phyloP scores from a whole-genome alignment of 441 rosid genomes.

The Eutrema salsugineum region DNA sequence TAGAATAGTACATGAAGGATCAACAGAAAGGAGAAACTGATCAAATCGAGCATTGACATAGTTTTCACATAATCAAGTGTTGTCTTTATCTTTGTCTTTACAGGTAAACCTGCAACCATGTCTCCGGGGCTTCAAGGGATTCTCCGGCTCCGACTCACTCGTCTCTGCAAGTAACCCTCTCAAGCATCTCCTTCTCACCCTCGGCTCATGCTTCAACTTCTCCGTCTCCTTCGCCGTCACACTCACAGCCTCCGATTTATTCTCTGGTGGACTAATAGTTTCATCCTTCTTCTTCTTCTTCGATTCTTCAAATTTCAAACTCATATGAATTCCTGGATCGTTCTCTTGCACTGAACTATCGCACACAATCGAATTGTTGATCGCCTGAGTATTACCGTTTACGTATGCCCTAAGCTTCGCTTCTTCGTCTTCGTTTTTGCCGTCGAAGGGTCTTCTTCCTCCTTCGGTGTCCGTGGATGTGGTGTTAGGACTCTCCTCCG shows the following conservation, averaged over 20 bases:
- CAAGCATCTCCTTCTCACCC: conserved; percentile 66
- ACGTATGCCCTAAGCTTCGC: conserved; percentile 40
- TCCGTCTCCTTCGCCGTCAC: conserved; percentile 40
- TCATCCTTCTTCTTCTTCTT: not conserved
- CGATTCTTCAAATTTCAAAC: conserved; percentile 29
- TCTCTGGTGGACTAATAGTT: not conserved
- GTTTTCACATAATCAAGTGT: not conserved
- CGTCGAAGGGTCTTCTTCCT: conserved; percentile 20
- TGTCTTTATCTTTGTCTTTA: conserved; percentile 44
- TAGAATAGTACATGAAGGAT: not conserved
- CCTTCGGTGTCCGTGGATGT: conserved; percentile 61
- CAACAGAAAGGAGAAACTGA: not conserved
- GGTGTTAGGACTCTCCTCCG: conserved; percentile 54
- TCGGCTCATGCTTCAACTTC: conserved; percentile 50
- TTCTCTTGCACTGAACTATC: conserved; percentile 56
- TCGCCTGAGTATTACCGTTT: conserved; percentile 67
- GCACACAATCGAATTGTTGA: conserved; percentile 64
- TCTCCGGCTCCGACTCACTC: conserved; percentile 62
- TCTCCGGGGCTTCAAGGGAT: conserved; percentile 65
- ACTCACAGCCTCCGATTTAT: conserved; percentile 33
- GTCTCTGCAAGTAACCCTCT: conserved; percentile 80
- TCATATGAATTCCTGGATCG: conserved; percentile 69
- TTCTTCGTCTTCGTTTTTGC: conserved; percentile 18
- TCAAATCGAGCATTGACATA: not conserved
- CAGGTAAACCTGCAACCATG: conserved; percentile 68